These are phyloP conservation scores for Xylaria flabelliformis DNA, from an alignment of 495 filamentous ascomycete genomes.

Conservation along the genomic window DNA sequence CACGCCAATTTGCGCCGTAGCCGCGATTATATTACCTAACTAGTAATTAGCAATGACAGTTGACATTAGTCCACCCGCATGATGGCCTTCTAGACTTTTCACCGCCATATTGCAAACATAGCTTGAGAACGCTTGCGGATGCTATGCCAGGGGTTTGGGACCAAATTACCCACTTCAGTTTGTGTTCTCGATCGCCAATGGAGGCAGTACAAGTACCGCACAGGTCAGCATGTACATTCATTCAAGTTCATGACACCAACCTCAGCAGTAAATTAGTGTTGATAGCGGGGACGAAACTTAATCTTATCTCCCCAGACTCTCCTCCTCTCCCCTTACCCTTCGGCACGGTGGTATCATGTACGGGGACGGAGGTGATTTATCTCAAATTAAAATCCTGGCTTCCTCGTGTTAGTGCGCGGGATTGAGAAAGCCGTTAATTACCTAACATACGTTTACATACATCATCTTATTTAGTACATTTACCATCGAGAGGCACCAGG, in stretches of 20 bases:
- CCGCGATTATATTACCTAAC: not conserved
- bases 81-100: conserved; percentile 3
- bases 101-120: conserved; percentile 7
- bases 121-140: not conserved
- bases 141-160: conserved; percentile 4
- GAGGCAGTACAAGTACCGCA: conserved; percentile 13
- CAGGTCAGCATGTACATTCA: conserved; percentile 15
- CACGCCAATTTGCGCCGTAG: not conserved
- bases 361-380: not conserved
- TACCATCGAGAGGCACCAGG: not conserved
- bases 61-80: not conserved
- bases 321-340: conserved; percentile 17
- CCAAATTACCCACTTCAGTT: conserved; percentile 16
- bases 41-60: not conserved
- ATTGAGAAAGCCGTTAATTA: not conserved
- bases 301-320: conserved; percentile 3
- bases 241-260: conserved; percentile 6
- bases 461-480: not conserved
- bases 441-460: not conserved
- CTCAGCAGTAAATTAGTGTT: not conserved
- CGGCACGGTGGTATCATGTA: conserved; percentile 2
- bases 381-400: conserved; percentile 3
- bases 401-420: not conserved
- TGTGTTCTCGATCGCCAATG: conserved; percentile 6
- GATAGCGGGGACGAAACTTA: not conserved